Evolutionary conservation across 2,329 filamentous ascomycete genomes (phyloP), one percentile per base, ranked within the genome.

Genomic region (Metarhizium humberi): DNA sequence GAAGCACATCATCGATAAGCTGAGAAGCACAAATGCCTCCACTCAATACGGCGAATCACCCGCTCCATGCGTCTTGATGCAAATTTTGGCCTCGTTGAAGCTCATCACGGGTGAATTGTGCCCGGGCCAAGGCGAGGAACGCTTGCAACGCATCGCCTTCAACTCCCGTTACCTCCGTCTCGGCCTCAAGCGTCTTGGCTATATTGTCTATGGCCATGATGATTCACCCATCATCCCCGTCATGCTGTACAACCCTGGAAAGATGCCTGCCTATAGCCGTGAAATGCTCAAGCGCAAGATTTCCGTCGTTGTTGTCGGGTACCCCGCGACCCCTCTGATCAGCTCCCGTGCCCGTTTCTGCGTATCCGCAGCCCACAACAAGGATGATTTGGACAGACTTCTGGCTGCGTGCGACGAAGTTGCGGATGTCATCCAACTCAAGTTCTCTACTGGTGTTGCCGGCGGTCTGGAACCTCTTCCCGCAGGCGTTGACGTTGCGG

Each of bases 211-310:
- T 68, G 94, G 94, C 58, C 92, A 97, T 70, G 94, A 99, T 67
- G 94, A 99, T 74, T 96, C 92, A 5, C 94, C 94, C 55, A 97
- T 99, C 64, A 91, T 99, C 63, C 94, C 94, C 54, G 73, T 99
- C 62, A 82, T 96, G 66, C 84, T 99, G 32, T 99, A 96, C 79
- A 90, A 97, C 74, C 94, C 94, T n/a, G 94, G 90, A 65, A 99
- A 99, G 76, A 96, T 99, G 79, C 89, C 92, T 4, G 92, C 94
- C 57, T 99, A 99, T 73, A 96, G 91, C 51, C 94, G 96, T 69
- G 94, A 97, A 72, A 97, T 99, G 94, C 82, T 97, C 58, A 90
- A 89, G 75, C 90, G 94, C 67, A 97, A 96, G 73, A 97, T 99
- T 63, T 94, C 92, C 0, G 90, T 97, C 52, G 94, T 99, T 43